Base-by-base conservation (phyloP, 306 rosid genomes). In the Vigna unguiculata region DNA sequence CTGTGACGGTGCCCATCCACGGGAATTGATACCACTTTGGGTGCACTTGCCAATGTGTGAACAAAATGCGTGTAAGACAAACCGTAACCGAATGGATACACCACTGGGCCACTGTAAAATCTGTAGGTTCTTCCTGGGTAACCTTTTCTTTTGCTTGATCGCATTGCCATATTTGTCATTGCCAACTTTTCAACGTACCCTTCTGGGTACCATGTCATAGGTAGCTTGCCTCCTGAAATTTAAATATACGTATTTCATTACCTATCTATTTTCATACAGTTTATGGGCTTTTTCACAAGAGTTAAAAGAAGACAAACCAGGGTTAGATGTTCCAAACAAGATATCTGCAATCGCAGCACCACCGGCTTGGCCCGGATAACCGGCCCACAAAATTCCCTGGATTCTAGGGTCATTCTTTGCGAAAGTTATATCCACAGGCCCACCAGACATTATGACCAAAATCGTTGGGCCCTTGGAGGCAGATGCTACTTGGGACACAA, bases 181-280 rank as follows among this genome's bases (percentile, higher is more conserved):
- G 93, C 84, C 75, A 90, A 32, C 57, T 87, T 89, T 9, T 73
- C 8, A 1, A 93, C 71, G 75, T 93, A 93, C 19, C 76, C 88
- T 53, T 93, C 79, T 32, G 92, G 97, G 57, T 93, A 93, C 97
- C 97, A 93, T 59, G 98, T 93, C 91, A 89, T 83, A 0, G 98
- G 98, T 22, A 93, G 60, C 84, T 74, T 89, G 1, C 88, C 96
- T 41, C 93, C 96, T 92, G 87, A n/a, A 73, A 54, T n/a, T 48
- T 4, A 49, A 72, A 71, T n/a, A 17, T 51, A 53, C 12, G n/a
- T n/a, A n/a, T n/a, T n/a, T n/a, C n/a, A n/a, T 34, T 8, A 34
- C 7, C 2, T 3, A 6, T 47, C 9, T 7, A n/a, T 45, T 28
- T 46, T 4, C 19, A 40, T 63, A 32, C 20, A 48, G 12, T 17